Evolutionary conservation across 345 rosid species (phyloP).

Genomic region (Adansonia digitata): DNA sequence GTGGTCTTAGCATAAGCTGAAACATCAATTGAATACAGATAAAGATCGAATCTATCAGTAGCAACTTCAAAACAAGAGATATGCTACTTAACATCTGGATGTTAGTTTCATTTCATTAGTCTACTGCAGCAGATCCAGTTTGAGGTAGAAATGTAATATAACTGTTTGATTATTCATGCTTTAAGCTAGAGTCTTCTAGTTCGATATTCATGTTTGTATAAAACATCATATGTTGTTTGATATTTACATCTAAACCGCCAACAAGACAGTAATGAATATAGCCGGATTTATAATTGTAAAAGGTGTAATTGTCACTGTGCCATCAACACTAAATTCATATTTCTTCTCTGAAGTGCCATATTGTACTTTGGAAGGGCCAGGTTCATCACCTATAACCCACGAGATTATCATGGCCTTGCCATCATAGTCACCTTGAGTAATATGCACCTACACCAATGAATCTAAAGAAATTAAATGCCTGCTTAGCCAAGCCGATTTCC

Average conservation of each 20-base stretch:
- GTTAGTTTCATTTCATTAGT: not conserved
- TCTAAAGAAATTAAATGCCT: not conserved
- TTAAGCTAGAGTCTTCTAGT: not conserved
- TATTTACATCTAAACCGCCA: constrained; percentile 67
- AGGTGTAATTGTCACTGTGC: constrained; percentile 59
- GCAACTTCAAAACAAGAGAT: not conserved
- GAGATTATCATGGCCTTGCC: constrained; percentile 90
- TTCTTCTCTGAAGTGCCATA: constrained; percentile 50
- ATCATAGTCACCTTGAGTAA: constrained; percentile 94
- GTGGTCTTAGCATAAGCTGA: not conserved
- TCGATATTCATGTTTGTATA: not conserved
- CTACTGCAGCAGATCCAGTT: not conserved
- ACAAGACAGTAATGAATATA: constrained; percentile 75
- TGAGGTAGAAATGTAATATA: not conserved
- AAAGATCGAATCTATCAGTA: not conserved
- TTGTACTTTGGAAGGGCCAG: constrained; percentile 51
- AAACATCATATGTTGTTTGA: constrained; percentile 2
- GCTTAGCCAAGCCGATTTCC: not conserved
- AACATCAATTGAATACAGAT: not conserved
- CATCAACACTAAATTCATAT: constrained; percentile 54
- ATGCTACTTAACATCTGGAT: not conserved
- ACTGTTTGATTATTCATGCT: not conserved
- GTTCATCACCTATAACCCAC: constrained; percentile 77
- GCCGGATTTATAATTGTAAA: constrained; percentile 76
- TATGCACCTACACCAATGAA: constrained; percentile 51